Conservation (phyloP, 2,329 filamentous ascomycete species). For the Pseudogymnoascus sp. region DNA sequence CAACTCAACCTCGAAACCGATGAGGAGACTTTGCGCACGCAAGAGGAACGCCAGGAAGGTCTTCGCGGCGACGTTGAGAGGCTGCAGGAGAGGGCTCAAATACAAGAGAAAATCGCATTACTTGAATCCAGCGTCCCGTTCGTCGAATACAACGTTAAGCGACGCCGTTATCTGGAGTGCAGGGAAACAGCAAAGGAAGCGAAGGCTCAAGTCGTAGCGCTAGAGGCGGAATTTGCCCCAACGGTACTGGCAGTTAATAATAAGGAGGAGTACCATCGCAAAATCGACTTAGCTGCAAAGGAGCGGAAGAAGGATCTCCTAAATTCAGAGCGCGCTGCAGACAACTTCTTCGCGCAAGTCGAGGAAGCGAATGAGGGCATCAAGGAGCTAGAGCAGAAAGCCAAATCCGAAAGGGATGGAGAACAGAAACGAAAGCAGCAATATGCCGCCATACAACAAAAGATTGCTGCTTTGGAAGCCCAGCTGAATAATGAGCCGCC, state of each 20-base stretch:
- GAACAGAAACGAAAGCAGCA: slow-evolving; percentile 43
- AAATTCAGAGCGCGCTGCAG: slow-evolving; percentile 44
- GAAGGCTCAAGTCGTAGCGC: slow-evolving; percentile 45
- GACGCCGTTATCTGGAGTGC: slow-evolving; percentile 38
- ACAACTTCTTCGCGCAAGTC: slow-evolving; percentile 33
- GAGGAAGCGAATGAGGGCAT: slow-evolving; percentile 35
- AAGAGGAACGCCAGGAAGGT: slow-evolving; percentile 64
- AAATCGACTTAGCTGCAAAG: slow-evolving; percentile 47
- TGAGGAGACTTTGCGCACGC: slow-evolving; percentile 52
- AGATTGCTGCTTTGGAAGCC: slow-evolving; percentile 56
- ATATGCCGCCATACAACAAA: slow-evolving; percentile 40
- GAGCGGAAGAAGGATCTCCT: slow-evolving; percentile 47
- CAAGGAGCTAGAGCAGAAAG: slow-evolving; percentile 28
- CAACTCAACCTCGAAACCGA: slow-evolving; percentile 51
- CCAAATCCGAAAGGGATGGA: slow-evolving; percentile 43
- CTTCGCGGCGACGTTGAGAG: slow-evolving; percentile 78
- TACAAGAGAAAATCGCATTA: slow-evolving; percentile 55
- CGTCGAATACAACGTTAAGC: slow-evolving; percentile 53
- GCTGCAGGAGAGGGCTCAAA: slow-evolving; percentile 64
- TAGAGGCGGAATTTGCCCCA: slow-evolving; percentile 58
- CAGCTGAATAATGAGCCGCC: slow-evolving; percentile 53
- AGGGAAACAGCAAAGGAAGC: slow-evolving; percentile 50
- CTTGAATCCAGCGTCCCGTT: slow-evolving; percentile 60
- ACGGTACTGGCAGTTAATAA: slow-evolving; percentile 58
- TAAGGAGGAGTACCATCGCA: slow-evolving; percentile 59